These are phyloP conservation scores for Catharanthus roseus DNA, from an alignment of 257 asterid species.

Conservation along the genomic window DNA sequence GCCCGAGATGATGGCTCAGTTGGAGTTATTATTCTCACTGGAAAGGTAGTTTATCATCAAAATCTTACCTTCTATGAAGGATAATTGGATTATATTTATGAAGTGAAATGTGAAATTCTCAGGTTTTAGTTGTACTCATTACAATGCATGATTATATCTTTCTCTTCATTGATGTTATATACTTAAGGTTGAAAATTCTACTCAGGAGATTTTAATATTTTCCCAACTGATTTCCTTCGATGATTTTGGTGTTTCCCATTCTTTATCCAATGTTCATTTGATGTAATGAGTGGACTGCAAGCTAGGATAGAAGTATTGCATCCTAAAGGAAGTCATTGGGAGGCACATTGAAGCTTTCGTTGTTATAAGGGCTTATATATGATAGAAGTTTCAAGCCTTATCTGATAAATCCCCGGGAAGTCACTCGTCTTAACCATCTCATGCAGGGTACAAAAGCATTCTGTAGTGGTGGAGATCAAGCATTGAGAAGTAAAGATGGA, in stretches of 20 bases:
- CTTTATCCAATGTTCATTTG: not conserved
- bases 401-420: not conserved
- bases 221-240: too few species aligned
- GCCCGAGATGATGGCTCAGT: constrained; percentile 79
- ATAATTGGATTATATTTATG: not conserved
- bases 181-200: too few species aligned
- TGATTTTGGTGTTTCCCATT: not conserved
- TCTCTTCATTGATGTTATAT: too few species aligned
- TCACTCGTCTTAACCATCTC: not conserved
- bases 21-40: constrained; percentile 85
- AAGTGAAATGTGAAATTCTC: not conserved
- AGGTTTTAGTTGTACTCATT: too few species aligned
- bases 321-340: not conserved
- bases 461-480: constrained; percentile 96
- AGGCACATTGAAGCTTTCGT: not conserved
- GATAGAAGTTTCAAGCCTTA: not conserved
- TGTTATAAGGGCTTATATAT: not conserved
- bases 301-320: not conserved
- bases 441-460: constrained; percentile 76
- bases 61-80: not conserved
- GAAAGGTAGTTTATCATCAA: constrained; percentile 49
- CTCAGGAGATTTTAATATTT: too few species aligned
- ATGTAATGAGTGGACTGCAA: not conserved
- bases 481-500: constrained; percentile 78
- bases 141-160: too few species aligned